phyloP scores from a whole-genome alignment of 495 filamentous ascomycete species.

The Aspergillus sclerotioniger region DNA sequence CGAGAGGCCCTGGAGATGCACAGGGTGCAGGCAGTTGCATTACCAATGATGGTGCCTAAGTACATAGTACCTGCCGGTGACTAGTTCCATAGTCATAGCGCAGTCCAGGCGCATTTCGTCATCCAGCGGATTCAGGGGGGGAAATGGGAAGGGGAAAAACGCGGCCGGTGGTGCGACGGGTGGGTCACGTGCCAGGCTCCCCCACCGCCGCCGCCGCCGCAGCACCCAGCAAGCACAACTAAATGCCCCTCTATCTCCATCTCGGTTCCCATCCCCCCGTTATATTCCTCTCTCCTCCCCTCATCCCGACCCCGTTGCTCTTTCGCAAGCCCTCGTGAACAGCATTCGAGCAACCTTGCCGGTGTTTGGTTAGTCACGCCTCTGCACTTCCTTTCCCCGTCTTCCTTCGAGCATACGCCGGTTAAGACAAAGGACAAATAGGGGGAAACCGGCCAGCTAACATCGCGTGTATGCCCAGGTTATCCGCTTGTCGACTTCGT shows the following conservation, averaged over 20 bases:
- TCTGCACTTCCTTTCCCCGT: not conserved
- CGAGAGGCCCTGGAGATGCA: not conserved
- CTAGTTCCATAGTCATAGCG: not conserved
- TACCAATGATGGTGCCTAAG: not conserved
- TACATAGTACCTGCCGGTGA: not conserved
- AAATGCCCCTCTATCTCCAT: constrained; percentile 35
- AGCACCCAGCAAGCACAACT: constrained; percentile 37
- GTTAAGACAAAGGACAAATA: constrained; percentile 9
- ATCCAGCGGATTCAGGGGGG: constrained; percentile 20
- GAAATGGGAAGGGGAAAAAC: constrained; percentile 4
- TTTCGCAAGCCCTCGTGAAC: constrained; percentile 3
- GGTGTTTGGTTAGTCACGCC: constrained; percentile 13
- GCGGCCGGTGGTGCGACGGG: constrained; percentile 23
- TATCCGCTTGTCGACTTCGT: constrained; percentile 21
- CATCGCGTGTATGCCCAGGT: constrained; percentile 36
- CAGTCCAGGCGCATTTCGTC: not conserved
- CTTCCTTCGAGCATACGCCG: not conserved
- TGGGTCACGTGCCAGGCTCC: constrained; percentile 34
- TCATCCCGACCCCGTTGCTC: constrained; percentile 6
- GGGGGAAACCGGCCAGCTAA: constrained; percentile 19
- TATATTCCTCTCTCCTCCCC: constrained; percentile 2
- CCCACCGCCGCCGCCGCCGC: constrained; percentile 40
- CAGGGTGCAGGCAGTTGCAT: not conserved
- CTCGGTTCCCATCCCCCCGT: constrained; percentile 24
- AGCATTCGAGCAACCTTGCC: not conserved